A percentile compares a stretch with the other conserved stretches of the same genome.
phyloP scores from a whole-genome alignment of 352 stramenopile genomes.

The Blastocystis hominis region DNA sequence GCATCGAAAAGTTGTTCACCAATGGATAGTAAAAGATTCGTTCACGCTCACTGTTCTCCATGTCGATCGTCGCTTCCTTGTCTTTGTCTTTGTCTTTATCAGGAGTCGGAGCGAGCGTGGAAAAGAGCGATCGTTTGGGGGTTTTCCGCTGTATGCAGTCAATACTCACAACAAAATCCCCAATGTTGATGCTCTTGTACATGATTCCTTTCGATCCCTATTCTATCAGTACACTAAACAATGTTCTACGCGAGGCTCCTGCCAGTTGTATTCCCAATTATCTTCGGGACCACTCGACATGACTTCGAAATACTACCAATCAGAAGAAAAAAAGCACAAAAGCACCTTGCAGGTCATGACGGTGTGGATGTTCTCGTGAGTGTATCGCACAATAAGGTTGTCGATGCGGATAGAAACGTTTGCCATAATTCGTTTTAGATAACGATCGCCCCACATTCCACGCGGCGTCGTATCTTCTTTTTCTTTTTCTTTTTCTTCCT shows the following conservation, averaged over 20 bases:
- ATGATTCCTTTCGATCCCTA: conserved; percentile 30
- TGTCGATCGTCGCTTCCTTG: neutral
- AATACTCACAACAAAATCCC: conserved; percentile 9
- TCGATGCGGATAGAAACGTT: conserved; percentile 42
- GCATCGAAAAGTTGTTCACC: neutral
- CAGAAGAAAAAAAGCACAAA: neutral
- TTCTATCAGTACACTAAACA: neutral
- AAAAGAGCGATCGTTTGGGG: neutral
- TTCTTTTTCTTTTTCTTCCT: neutral
- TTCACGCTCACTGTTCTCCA: neutral
- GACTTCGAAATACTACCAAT: conserved; percentile 27
- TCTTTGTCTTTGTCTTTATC: neutral
- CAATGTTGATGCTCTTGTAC: conserved; percentile 51
- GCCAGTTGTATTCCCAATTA: conserved; percentile 42
- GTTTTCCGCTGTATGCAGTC: neutral
- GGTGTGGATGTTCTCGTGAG: conserved; percentile 7
- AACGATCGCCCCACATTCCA: conserved; percentile 32
- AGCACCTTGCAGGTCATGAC: conserved; percentile 16
- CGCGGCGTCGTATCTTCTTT: neutral
- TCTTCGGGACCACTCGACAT: conserved; percentile 50
- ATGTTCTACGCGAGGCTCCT: neutral
- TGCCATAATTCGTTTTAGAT: conserved; percentile 44
- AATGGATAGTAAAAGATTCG: conserved; percentile 32
- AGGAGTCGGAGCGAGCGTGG: neutral
- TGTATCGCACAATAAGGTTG: conserved; percentile 49